Base-by-base conservation (phyloP, 192 early-diverging fungal genomes). In the Gaertneriomyces sp. region DNA sequence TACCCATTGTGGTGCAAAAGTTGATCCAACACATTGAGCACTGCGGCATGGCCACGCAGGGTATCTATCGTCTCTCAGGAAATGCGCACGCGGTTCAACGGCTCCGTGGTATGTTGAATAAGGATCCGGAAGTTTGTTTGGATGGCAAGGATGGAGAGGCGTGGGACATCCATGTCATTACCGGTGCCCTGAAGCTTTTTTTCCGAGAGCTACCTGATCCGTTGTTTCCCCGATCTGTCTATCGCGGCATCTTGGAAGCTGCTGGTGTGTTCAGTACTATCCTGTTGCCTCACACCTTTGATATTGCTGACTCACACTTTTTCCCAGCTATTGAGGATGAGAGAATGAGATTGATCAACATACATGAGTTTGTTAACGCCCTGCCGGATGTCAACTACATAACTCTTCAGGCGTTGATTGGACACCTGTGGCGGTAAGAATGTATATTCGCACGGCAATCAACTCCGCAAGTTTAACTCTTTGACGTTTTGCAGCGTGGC, bases 151-250 rank as follows among this genome's bases (percentile, higher is more conserved):
- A 33, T 33, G 25, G 25, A 33, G 25, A 33, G 25, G 25, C 2
- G 25, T 85, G 87, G 17, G 93, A 97, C 65, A 85, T 99, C 43
- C 90, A 93, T 72, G 89, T 86, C 60, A 77, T 96, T 7, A 76
- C 93, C 19, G 85, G 92, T 53, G 87, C 91, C 25, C 74, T 99
- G 4, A 99, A 99, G 71, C 79, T 94, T 53, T 99, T 90, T 83
- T 90, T 99, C 72, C 82, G 96, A 39, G 94, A 97, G 72, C 73
- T 99, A n/a, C 91, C 94, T 5, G 92, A 93, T 45, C 89, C 92
- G 1, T 74, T 97, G 0, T 79, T 99, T 60, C 90, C 94, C 50
- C 71, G 73, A 49, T 46, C 60, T 16, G 73, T 82, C 63, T 93
- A 90, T 69, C 72, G 80, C 11, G 72, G 82, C 42, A 84, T 93